Percentiles rank a stretch among this genome's conserved stretches.
Conservation (phyloP, 495 filamentous ascomycete genomes). For the Tuber brumale region DNA sequence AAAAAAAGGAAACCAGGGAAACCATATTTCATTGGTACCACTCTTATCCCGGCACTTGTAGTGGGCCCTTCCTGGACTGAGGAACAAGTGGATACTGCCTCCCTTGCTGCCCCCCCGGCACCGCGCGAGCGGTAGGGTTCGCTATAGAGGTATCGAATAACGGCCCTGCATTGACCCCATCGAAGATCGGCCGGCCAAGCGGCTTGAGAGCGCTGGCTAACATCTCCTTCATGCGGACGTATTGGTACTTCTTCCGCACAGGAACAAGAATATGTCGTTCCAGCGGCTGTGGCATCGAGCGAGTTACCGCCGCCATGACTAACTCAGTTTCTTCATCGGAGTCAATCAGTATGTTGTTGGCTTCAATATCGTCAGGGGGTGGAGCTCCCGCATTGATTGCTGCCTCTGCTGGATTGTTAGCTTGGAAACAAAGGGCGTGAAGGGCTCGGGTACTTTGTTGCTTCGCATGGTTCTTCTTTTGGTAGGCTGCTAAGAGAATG, state of each 20-base stretch:
- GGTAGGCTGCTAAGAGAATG: conserved; percentile 85
- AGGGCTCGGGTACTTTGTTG: conserved; percentile 69
- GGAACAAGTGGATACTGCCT: not conserved
- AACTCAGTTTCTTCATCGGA: conserved; percentile 85
- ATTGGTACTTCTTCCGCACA: conserved; percentile 66
- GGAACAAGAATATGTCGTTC: conserved; percentile 60
- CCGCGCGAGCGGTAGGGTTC: not conserved
- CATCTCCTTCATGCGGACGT: conserved; percentile 82
- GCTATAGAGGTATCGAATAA: conserved; percentile 15
- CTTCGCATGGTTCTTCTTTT: conserved; percentile 98
- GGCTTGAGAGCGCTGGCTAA: conserved; percentile 62
- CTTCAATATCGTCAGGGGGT: conserved; percentile 76
- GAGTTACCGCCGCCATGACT: conserved; percentile 75
- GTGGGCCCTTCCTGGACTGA: not conserved
- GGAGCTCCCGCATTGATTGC: conserved; percentile 90
- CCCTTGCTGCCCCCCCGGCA: not conserved
- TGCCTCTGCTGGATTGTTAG: conserved; percentile 58
- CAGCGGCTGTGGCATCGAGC: conserved; percentile 67
- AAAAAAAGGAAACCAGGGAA: not conserved
- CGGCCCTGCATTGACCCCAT: not conserved
- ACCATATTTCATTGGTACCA: not conserved
- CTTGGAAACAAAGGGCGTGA: not conserved
- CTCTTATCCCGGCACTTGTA: not conserved
- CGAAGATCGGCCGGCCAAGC: conserved; percentile 18
- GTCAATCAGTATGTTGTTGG: conserved; percentile 67